Conservation (phyloP, 768 basidiomycete genomes). For the Lactifluus piperatus region DNA sequence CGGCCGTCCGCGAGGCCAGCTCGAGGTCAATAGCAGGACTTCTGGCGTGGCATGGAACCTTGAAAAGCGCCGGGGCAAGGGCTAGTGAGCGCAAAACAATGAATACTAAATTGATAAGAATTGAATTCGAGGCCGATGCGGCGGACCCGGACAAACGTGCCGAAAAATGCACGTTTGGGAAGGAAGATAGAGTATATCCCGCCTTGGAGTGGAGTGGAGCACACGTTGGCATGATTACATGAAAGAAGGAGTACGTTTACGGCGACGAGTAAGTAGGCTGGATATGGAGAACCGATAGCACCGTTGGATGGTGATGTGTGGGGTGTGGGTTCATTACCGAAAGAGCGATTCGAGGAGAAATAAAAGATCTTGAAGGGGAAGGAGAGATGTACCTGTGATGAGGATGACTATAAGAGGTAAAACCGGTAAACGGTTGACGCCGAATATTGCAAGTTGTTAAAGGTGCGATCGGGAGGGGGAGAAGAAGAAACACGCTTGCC, state of each 20-base stretch:
- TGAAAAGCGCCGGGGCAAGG: background rate
- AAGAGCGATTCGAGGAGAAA: background rate
- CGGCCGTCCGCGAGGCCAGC: background rate
- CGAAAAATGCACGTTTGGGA: background rate
- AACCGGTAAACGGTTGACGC: background rate
- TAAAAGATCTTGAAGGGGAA: no score
- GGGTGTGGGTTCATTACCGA: background rate
- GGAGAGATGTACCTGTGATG: background rate
- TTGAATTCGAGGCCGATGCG: background rate
- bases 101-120: background rate
- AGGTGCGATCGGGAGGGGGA: background rate
- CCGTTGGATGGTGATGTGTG: background rate
- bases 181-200: background rate
- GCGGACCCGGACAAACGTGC: background rate
- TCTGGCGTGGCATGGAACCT: slow-evolving; percentile 2
- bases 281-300: background rate
- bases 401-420: no score
- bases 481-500: background rate
- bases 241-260: background rate
- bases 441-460: background rate
- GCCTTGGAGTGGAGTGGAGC: background rate
- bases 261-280: background rate
- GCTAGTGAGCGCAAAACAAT: background rate
- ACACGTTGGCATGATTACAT: background rate
- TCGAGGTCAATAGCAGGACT: background rate